Evolutionary conservation across 192 early-diverging fungal genomes (phyloP).

Genomic region (Geranomyces michiganensis): DNA sequence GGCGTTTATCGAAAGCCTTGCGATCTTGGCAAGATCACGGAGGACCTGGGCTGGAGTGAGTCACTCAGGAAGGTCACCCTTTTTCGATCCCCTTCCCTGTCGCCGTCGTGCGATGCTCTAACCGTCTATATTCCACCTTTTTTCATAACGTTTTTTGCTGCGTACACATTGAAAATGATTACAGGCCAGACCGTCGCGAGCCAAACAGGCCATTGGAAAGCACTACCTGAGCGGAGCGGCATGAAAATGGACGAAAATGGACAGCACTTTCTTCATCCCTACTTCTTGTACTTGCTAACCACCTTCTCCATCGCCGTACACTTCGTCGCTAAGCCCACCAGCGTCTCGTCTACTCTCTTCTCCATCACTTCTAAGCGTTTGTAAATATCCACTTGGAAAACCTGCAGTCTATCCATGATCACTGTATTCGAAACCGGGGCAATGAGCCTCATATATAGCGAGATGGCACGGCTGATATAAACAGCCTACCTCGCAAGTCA

Average conservation of each 20-base stretch:
- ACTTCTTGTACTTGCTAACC: constrained; percentile 48
- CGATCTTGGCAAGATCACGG: constrained; percentile 1
- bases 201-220: too few species aligned
- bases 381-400: constrained; percentile 51
- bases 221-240: too few species aligned
- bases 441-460: not conserved
- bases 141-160: too few species aligned
- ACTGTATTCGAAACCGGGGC: constrained; percentile 28
- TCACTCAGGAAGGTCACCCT: too few species aligned
- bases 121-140: too few species aligned
- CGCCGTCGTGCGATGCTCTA: too few species aligned
- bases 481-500: constrained; percentile 49
- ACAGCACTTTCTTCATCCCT: too few species aligned
- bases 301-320: constrained; percentile 53
- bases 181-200: too few species aligned
- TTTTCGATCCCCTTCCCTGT: too few species aligned
- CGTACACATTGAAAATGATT: too few species aligned
- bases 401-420: constrained; percentile 50
- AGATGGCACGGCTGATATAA: not conserved
- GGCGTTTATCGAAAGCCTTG: not conserved
- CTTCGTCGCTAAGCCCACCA: constrained; percentile 43
- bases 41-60: too few species aligned
- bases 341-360: constrained; percentile 51
- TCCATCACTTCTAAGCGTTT: constrained; percentile 55
- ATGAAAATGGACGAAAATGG: too few species aligned